Base-by-base conservation (phyloP, 176 grass and related monocot genomes). In the Zoysia pacifica region DNA sequence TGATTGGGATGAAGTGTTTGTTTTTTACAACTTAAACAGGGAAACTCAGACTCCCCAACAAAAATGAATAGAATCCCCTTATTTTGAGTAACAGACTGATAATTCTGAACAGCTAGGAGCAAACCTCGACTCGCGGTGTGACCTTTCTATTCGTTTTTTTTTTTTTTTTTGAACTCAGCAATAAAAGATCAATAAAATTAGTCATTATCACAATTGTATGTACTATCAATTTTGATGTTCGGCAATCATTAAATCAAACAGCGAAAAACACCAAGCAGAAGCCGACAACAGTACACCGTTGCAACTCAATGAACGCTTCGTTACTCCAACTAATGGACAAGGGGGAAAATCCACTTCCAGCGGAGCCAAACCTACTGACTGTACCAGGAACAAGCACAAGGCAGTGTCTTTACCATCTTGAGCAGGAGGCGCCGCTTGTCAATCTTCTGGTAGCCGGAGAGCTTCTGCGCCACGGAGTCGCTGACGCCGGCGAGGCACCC, bases 381-480 rank as follows among this genome's bases (percentile, higher is more conserved):
- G 19, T 76, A 9, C 9, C 1, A 64, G n/a, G 50, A 66, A 66
- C 43, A n/a, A 42, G 19, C 46, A 39, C 35, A 77, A 51, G 10
- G 1, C 16, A 79, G 13, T 48, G 44, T 58, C 6, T 9, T 65
- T 85, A 98, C 96, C 85, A 94, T 89, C 91, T 94, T 98, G 68
- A 94, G 88, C 74, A 98, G 82, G 62, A 98, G 90, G 14, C 96
- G 60, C 70, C 92, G 89, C 75, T 89, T 90, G 69, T 94, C 83
- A 19, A 98, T 86, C 86, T 73, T 93, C 48, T 85, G 75, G 48
- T 82, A 86, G 10, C 92, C 96, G 28, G 95, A 91, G 72, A 98
- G 90, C 83, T 93, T 98, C 92, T 98, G 92, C 42, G 96, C 96
- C 48, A 87, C 90, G 2, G 96, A 91, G 76, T 98, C 96, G 48